Conservation (phyloP, 1,139 yeast genomes). For the Zygosaccharomyces sapae region DNA sequence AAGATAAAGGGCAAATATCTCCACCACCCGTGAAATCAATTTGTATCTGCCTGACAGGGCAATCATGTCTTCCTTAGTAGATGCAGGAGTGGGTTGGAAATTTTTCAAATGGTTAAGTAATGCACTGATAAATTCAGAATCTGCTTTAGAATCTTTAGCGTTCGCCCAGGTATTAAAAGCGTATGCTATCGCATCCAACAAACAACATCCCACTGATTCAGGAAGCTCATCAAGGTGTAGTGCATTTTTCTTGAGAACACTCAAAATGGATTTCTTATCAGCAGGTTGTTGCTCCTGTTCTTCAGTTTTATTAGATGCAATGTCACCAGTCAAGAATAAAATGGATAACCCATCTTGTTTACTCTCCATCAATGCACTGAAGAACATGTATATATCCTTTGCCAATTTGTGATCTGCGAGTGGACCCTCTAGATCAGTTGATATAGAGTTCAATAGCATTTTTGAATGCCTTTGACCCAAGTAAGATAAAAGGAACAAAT, state of each 20-base stretch:
- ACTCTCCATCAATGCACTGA: conserved; percentile 71
- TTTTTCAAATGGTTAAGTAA: conserved; percentile 41
- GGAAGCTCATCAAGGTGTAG: conserved; percentile 52
- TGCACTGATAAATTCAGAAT: conserved; percentile 47
- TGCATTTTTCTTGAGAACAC: conserved; percentile 57
- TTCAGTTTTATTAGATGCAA: conserved; percentile 34
- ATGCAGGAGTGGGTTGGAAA: conserved; percentile 23
- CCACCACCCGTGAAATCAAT: conserved; percentile 63
- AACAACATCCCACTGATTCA: conserved; percentile 48
- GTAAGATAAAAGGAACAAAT: conserved; percentile 79
- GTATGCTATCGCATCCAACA: conserved; percentile 60
- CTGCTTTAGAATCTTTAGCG: conserved; percentile 49
- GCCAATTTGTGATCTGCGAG: conserved; percentile 56
- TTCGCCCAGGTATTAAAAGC: conserved; percentile 70
- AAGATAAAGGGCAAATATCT: conserved; percentile 67
- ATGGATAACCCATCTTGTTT: conserved; percentile 85
- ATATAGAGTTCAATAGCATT: conserved; percentile 54
- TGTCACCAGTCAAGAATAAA: conserved; percentile 68
- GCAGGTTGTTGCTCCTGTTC: conserved; percentile 6
- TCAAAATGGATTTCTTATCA: conserved; percentile 42
- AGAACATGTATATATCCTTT: conserved; percentile 60
- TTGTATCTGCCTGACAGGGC: conserved; percentile 54
- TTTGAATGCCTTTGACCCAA: conserved; percentile 63
- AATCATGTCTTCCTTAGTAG: conserved; percentile 34
- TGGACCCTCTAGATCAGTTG: conserved; percentile 56